Percentiles rank a stretch among this genome's conserved stretches.
phyloP scores from a whole-genome alignment of 176 grass and related monocot genomes.

The Saccharum officinarum region DNA sequence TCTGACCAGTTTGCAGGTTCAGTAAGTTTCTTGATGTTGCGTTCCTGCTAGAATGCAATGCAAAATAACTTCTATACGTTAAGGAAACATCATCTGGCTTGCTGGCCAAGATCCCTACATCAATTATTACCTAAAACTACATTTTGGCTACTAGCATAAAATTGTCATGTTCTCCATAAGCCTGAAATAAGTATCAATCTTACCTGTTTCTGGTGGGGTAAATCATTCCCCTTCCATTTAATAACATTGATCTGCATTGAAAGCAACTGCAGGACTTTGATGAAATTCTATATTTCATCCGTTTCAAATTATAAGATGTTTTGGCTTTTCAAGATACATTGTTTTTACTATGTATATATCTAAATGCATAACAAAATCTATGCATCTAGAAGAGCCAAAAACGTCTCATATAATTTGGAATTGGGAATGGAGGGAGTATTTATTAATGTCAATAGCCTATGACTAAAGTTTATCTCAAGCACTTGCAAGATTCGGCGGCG shows the following conservation, averaged over 20 bases:
- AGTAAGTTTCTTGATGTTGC: constrained; percentile 1
- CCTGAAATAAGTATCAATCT: constrained; percentile 14
- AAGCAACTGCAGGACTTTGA: neutral
- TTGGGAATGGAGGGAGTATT: too few relatives aligned
- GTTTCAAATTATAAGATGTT: too few relatives aligned
- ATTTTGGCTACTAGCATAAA: neutral
- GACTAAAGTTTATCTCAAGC: too few relatives aligned
- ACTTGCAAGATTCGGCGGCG: too few relatives aligned
- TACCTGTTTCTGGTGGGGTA: neutral
- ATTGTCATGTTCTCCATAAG: neutral
- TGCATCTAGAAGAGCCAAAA: too few relatives aligned
- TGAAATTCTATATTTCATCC: neutral
- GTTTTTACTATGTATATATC: too few relatives aligned
- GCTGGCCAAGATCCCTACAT: neutral
- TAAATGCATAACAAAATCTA: too few relatives aligned
- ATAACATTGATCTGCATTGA: neutral
- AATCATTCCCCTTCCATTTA: neutral
- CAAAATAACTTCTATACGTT: neutral
- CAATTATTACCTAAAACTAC: neutral
- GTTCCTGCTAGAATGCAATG: constrained; percentile 6
- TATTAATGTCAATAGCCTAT: too few relatives aligned
- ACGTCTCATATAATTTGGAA: too few relatives aligned
- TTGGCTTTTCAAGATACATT: too few relatives aligned
- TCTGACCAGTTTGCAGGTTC: constrained; percentile 8
- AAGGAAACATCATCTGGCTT: neutral